Conservation (phyloP, 345 rosid species). For the Ailanthus altissimus region DNA sequence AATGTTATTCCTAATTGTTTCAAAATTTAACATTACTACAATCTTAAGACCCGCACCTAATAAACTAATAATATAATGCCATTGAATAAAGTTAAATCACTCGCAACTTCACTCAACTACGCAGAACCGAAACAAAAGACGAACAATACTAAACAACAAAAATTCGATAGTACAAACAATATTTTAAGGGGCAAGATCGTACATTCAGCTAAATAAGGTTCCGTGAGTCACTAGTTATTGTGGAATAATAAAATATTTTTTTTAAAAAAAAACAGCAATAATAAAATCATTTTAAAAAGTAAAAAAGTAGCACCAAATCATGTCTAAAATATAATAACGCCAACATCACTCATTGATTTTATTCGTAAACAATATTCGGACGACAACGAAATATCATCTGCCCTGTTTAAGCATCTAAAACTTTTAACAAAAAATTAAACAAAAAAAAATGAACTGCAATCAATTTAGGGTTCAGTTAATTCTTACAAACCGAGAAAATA, state of each 20-base stretch:
- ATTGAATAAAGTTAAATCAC: background rate
- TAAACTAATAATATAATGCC: background rate
- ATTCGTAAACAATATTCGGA: background rate
- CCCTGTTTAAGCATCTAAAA: constrained; percentile 5
- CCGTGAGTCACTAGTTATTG: background rate
- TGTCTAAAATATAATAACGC: background rate
- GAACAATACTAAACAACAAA: too few species aligned
- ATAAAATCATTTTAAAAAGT: background rate
- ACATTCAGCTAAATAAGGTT: background rate
- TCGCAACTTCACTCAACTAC: background rate
- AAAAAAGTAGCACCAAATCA: background rate
- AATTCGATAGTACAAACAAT: background rate
- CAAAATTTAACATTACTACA: background rate
- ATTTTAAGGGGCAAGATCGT: background rate
- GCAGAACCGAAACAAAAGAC: background rate
- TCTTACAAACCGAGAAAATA: background rate
- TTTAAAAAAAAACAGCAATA: too few species aligned
- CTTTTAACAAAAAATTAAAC: background rate
- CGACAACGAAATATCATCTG: background rate
- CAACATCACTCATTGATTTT: background rate
- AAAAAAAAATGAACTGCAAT: background rate
- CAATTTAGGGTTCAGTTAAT: constrained; percentile 14
- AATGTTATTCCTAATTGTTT: background rate
- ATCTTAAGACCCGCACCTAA: background rate
- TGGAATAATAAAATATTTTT: background rate